A percentile compares a stretch with the other conserved stretches of the same genome.
phyloP scores from a whole-genome alignment of 768 basidiomycete genomes.

The Mycena kentingensis region DNA sequence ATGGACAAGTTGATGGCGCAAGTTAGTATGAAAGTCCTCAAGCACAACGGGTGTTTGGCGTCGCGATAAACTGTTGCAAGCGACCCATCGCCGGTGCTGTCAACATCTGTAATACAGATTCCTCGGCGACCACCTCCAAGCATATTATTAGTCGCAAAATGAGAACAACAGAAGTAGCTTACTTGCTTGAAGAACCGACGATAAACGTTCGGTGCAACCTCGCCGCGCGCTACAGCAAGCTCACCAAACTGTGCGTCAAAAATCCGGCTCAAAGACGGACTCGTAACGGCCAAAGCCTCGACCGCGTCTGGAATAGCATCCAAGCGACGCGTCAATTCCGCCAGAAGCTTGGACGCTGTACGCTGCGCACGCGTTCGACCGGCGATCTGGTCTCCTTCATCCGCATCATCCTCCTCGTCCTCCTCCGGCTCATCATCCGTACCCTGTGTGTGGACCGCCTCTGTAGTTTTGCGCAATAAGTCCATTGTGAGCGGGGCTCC shows the following conservation, averaged over 20 bases:
- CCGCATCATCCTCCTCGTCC: neutral
- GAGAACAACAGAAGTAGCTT: neutral
- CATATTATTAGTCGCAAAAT: neutral
- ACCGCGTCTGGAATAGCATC: conserved; percentile 4
- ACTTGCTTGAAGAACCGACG: conserved; percentile 14
- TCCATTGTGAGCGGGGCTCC: neutral
- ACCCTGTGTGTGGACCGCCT: neutral
- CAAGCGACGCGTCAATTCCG: too few relatives aligned
- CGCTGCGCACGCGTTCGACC: neutral
- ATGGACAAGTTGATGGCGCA: too few relatives aligned
- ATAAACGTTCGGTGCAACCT: conserved; percentile 1
- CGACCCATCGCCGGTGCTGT: conserved; percentile 14
- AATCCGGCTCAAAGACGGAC: neutral
- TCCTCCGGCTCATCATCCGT: conserved; percentile 4
- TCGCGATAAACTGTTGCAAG: conserved; percentile 11
- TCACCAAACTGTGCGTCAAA: conserved; percentile 12
- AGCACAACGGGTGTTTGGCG: too few relatives aligned
- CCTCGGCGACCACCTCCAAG: conserved; percentile 24
- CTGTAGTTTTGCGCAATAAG: too few relatives aligned
- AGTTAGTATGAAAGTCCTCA: too few relatives aligned
- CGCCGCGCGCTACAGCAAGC: neutral
- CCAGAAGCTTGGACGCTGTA: neutral
- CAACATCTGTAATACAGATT: conserved; percentile 25
- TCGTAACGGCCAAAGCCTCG: neutral
- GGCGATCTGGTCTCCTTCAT: neutral